Percentiles rank a stretch among this genome's conserved stretches.
phyloP scores from a whole-genome alignment of 805 yeast genomes.

The Clavispora fructus region DNA sequence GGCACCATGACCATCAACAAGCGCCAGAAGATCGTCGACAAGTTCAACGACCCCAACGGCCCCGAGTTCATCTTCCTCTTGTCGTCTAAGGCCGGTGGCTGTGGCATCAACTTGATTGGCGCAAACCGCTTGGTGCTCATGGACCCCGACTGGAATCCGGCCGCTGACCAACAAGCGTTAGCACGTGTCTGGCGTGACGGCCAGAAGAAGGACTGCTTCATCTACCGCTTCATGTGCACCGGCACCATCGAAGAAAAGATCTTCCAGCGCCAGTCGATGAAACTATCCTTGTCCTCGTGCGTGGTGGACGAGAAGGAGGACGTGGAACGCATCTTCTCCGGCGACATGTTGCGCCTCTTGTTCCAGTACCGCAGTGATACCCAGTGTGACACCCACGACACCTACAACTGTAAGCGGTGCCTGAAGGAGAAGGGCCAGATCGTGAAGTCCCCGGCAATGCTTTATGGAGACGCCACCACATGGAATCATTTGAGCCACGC shows the following conservation, averaged over 20 bases:
- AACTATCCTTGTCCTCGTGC: slow-evolving; percentile 85
- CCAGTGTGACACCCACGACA: slow-evolving; percentile 85
- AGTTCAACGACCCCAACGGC: slow-evolving; percentile 85
- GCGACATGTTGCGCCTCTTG: slow-evolving; percentile 71
- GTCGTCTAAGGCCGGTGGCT: slow-evolving; percentile 97
- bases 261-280: slow-evolving; percentile 92
- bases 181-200: slow-evolving; percentile 99
- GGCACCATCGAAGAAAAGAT: slow-evolving; percentile 97
- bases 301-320: slow-evolving; percentile 96
- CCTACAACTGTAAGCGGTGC: slow-evolving; percentile 85
- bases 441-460: slow-evolving; percentile 72
- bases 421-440: slow-evolving; percentile 44
- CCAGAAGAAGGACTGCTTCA: slow-evolving; percentile 93
- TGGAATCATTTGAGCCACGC: slow-evolving; percentile 86
- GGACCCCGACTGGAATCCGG: slow-evolving; percentile 98
- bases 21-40: slow-evolving; percentile 87
- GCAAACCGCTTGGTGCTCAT: slow-evolving; percentile 84
- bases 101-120: slow-evolving; percentile 95
- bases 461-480: slow-evolving; percentile 95
- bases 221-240: slow-evolving; percentile 87
- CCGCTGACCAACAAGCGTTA: slow-evolving; percentile 95
- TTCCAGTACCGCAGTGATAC: slow-evolving; percentile 68
- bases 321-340: slow-evolving; percentile 85
- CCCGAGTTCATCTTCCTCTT: slow-evolving; percentile 82
- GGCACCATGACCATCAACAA: slow-evolving; percentile 91